Conservation (phyloP, 75 land plant genomes). For the Selaginella moellendorffii region DNA sequence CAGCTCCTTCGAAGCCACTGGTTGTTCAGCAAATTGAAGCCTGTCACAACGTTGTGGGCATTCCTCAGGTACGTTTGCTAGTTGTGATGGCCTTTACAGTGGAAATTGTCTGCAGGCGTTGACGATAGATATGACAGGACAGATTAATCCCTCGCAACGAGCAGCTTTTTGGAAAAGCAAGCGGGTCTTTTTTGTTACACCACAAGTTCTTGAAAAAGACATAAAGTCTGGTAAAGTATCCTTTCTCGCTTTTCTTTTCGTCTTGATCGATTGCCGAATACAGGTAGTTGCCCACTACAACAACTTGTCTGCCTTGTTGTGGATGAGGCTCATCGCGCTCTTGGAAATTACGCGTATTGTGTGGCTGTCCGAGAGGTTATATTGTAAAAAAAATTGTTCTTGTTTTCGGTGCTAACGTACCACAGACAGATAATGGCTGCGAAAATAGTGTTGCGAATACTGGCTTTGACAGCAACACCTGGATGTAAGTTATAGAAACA, state of each 20-base stretch:
- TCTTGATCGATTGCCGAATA: conserved; percentile 67
- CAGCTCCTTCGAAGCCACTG: conserved; percentile 89
- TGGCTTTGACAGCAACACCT: conserved; percentile 7
- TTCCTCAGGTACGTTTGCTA: conserved; percentile 61
- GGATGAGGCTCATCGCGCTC: conserved; percentile 8
- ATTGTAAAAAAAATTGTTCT: too few relatives aligned
- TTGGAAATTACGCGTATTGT: conserved; percentile 3
- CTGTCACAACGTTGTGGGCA: conserved; percentile 92
- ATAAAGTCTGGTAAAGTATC: neutral
- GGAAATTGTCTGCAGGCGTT: neutral
- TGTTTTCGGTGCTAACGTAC: too few relatives aligned
- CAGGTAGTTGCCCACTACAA: neutral
- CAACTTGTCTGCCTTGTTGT: conserved; percentile 4
- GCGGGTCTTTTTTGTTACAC: conserved; percentile 4
- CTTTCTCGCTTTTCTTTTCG: too few relatives aligned
- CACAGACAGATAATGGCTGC: conserved; percentile 8
- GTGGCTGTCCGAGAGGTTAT: neutral
- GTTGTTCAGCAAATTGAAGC: conserved; percentile 98
- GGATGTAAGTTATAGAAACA: conserved; percentile 1
- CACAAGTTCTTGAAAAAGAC: conserved; percentile 1
- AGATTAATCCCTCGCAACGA: conserved; percentile 2
- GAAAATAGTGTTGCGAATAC: neutral
- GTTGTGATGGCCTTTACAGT: neutral
- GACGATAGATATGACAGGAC: conserved; percentile 7
- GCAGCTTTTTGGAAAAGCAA: neutral